Conservation (phyloP, 257 asterid species). For the Linaria vulgaris region DNA sequence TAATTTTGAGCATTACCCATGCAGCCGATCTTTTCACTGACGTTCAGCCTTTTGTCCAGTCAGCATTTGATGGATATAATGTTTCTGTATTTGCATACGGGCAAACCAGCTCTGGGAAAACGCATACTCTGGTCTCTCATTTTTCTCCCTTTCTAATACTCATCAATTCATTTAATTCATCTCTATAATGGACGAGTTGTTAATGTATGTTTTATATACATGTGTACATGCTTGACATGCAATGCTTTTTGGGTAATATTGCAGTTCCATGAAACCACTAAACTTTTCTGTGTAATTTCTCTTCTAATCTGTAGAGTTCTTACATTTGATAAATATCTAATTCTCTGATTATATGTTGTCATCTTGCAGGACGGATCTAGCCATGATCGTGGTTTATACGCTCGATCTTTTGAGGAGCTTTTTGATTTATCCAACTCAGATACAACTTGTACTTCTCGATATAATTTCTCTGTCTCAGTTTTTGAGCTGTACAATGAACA, state of each 20-base stretch:
- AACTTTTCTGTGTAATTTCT: constrained; percentile 1
- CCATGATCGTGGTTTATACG: constrained; percentile 96
- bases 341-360: constrained; percentile 25
- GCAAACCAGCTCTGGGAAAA: constrained; percentile 84
- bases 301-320: neutral
- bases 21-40: constrained; percentile 93
- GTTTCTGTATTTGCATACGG: constrained; percentile 87
- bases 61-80: constrained; percentile 98
- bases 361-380: constrained; percentile 94
- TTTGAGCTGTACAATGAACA: constrained; percentile 91
- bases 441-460: constrained; percentile 79
- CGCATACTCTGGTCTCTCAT: constrained; percentile 83
- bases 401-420: constrained; percentile 95
- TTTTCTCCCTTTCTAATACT: constrained; percentile 29
- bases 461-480: constrained; percentile 75
- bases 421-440: constrained; percentile 95
- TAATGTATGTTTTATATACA: constrained; percentile 17
- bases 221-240: neutral
- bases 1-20: constrained; percentile 33
- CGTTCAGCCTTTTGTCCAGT: constrained; percentile 96
- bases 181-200: constrained; percentile 16
- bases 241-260: neutral
- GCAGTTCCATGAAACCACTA: constrained; percentile 6
- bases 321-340: constrained; percentile 14
- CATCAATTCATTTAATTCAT: constrained; percentile 15